Evolutionary conservation across 768 basidiomycete genomes (phyloP), one percentile per base, ranked within the genome.

Genomic region (Xerocomellus amylosporus): DNA sequence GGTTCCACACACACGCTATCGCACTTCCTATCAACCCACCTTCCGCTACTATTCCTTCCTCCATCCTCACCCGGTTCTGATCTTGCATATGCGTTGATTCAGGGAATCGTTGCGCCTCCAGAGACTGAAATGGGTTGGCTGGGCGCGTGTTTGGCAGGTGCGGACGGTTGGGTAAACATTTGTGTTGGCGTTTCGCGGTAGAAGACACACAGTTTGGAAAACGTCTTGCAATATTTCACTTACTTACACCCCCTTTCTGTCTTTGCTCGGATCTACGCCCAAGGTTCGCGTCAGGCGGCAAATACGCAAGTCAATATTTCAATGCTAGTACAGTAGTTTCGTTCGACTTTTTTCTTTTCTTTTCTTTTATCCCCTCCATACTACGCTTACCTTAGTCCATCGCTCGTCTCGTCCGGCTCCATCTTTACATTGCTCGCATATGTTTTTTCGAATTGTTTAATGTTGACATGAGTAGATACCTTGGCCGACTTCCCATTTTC

Each of bases 101-200:
- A 98, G 67, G 96, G 97, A 13, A 85, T 98, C 19, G 71, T 80
- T 3, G 73, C 87, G 2, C 97, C 96, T 2, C 77, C 83, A 8
- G 93, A 97, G 30, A 80, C 93, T 7, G 96, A 98, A 65, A 78
- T 98, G 72, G 93, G 88, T 5, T 97, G 96, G 95, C 70, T 98
- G n/a, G 89, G 92, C 10, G 87, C 90, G 19, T 93, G 93, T 63
- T 75, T 98, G 72, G 84, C 87, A 13, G 94, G 93, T 8, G 92
- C 93, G 13, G 97, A 98, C 65, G 97, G 97, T 6, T 98, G 94
- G 94, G 79, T 96, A 28, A 89, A 90, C 67, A 78, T 98, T 49
- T 95, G 93, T 65, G 75, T 97, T 28, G 90, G 88, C 15, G 71
- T 88, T 15, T 57, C 62, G 42, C 67, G 68, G 42, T 70, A 70